Evolutionary conservation across 2,329 filamentous ascomycete genomes (phyloP), one percentile per base, ranked within the genome.

Genomic region (Ambrosiella cleistominuta): DNA sequence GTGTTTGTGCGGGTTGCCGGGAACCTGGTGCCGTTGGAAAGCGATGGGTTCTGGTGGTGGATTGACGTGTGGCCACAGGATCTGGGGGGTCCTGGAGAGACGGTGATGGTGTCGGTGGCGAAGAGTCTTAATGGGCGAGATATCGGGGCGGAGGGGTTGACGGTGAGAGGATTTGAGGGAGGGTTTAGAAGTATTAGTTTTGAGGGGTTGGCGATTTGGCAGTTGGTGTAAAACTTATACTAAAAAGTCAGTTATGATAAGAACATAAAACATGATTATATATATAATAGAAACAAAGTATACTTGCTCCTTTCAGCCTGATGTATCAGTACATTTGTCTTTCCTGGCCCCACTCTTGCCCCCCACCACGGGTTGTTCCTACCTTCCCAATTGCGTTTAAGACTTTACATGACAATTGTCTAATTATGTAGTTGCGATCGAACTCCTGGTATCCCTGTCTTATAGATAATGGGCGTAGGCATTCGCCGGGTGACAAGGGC

Each of bases 11-110:
- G 39, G 9, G 56, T 61, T 4, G 44, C 9, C 1, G 59, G 56
- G 15, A 27, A 61, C n/a, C 51, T 57, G 57, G 70, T 91, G 1
- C 80, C 86, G 0, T 79, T 95, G 57, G 78, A 86, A 54, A 85
- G 80, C n/a, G 85, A 91, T 61, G 86, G 85, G 12, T 85, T 78
- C 65, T 82, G 83, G 70, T 94, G 85, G 80, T 95, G 87, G 81
- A 70, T 81, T 1, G 91, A 96, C 69, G 77, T 96, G 3, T 72
- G 76, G 35, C 75, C 80, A 0, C 69, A 73, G 38, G 77, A 83
- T 59, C 70, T 94, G 17, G 88, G 88, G 0, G 74, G 73, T 0
- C 78, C 82, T 0, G 87, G 87, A 0, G 80, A 89, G 69, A 79
- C 76, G 57, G 71, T 91, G 5, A 76, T 75, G 63, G 69, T 93